Conservation (phyloP, 192 early-diverging fungal species). For the Linnemannia zychae region DNA sequence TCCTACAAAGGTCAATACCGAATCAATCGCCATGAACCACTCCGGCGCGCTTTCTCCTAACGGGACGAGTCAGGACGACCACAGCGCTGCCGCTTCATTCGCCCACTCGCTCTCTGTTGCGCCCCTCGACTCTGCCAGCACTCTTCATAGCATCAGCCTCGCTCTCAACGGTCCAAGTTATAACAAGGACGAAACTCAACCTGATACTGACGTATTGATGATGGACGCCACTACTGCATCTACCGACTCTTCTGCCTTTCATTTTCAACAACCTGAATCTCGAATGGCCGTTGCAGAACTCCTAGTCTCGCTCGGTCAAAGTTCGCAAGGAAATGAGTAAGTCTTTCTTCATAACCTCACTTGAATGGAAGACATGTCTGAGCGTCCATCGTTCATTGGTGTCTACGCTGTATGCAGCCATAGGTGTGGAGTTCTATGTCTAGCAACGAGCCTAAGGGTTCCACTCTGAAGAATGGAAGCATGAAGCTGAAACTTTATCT, state of each 20-base stretch:
- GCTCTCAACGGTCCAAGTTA: constrained; percentile 4
- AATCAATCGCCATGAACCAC: constrained; percentile 3
- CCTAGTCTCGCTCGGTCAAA: constrained; percentile 41
- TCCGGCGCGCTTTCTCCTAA: constrained; percentile 17
- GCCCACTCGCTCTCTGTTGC: constrained; percentile 42
- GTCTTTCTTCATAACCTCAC: neutral
- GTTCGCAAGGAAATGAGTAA: constrained; percentile 29
- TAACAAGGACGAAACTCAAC: neutral
- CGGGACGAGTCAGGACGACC: constrained; percentile 23
- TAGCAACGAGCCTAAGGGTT: neutral
- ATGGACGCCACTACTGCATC: constrained; percentile 4
- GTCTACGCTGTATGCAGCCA: neutral
- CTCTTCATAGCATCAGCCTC: constrained; percentile 25
- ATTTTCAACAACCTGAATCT: constrained; percentile 33
- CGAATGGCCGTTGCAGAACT: constrained; percentile 52
- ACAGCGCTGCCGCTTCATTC: constrained; percentile 23
- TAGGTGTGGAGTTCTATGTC: neutral
- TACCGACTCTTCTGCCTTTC: neutral
- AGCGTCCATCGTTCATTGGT: neutral
- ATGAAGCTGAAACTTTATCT: constrained; percentile 5
- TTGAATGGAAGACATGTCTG: neutral
- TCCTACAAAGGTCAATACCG: neutral
- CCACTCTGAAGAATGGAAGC: neutral
- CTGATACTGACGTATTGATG: constrained; percentile 13
- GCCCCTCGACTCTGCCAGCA: constrained; percentile 19